phyloP scores from a whole-genome alignment of 257 asterid species.

The Capsicum rhomboideum region DNA sequence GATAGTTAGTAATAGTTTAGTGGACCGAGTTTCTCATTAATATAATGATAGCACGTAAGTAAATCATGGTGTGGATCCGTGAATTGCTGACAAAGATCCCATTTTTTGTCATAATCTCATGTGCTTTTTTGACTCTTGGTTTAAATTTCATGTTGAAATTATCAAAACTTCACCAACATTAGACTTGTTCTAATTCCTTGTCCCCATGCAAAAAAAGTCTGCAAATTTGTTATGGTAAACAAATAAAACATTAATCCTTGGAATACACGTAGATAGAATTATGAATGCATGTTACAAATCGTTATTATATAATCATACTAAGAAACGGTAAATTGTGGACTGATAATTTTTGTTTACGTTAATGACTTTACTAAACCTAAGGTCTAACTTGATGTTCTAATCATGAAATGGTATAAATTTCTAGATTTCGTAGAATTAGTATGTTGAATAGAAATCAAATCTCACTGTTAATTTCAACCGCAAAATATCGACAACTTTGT shows the following conservation, averaged over 20 bases:
- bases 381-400: too few species aligned
- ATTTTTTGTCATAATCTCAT: constrained; percentile 1
- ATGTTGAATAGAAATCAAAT: too few species aligned
- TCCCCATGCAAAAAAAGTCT: not conserved
- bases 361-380: too few species aligned
- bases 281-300: not conserved
- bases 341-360: too few species aligned
- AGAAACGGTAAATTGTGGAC: not conserved
- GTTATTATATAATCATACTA: not conserved
- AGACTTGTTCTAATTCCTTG: not conserved
- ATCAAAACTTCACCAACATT: not conserved
- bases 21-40: too few species aligned
- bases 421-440: too few species aligned
- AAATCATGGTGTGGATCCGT: constrained; percentile 42
- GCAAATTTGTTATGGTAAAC: not conserved
- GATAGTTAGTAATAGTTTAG: too few species aligned
- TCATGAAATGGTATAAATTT: too few species aligned
- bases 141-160: not conserved
- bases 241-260: not conserved
- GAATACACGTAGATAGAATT: not conserved
- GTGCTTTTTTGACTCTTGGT: constrained; percentile 18
- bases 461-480: too few species aligned
- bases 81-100: constrained; percentile 6
- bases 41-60: too few species aligned
- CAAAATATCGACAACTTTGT: too few species aligned